phyloP scores from a whole-genome alignment of 2,329 filamentous ascomycete genomes.

The Didymella pomorum region DNA sequence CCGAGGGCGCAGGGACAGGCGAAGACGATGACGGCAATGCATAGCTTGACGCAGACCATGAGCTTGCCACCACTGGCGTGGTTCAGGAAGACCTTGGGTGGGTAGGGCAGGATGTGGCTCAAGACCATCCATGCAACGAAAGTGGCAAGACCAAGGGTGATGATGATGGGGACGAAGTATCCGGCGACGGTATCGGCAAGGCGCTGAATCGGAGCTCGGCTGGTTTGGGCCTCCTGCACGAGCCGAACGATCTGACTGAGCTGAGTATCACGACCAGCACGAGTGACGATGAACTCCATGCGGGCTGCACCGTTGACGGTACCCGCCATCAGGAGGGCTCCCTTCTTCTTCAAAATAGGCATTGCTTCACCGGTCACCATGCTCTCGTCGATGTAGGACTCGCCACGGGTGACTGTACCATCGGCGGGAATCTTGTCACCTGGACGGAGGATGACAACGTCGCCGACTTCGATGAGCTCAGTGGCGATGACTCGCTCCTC shows the following conservation, averaged over 20 bases:
- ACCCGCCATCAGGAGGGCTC: slow-evolving; percentile 82
- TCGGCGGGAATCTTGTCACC: slow-evolving; percentile 98
- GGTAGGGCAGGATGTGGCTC: slow-evolving; percentile 81
- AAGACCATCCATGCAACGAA: slow-evolving; percentile 95
- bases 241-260: slow-evolving; percentile 97
- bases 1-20: slow-evolving; percentile 97
- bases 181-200: slow-evolving; percentile 91
- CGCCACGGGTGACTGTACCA: slow-evolving; percentile 83
- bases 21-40: slow-evolving; percentile 98
- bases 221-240: slow-evolving; percentile 97
- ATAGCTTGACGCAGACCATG: slow-evolving; percentile 97
- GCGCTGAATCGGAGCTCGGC: slow-evolving; percentile 90
- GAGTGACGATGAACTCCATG: slow-evolving; percentile 89
- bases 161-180: slow-evolving; percentile 91
- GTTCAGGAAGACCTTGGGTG: slow-evolving; percentile 86
- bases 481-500: slow-evolving; percentile 90
- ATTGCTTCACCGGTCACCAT: slow-evolving; percentile 99
- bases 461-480: slow-evolving; percentile 90
- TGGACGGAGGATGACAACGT: slow-evolving; percentile 90
- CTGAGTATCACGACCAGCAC: slow-evolving; percentile 93
- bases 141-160: slow-evolving; percentile 81
- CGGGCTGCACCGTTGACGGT: slow-evolving; percentile 95
- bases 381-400: slow-evolving; percentile 94
- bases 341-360: slow-evolving; percentile 88
- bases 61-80: slow-evolving; percentile 85